Evolutionary conservation across 2,329 filamentous ascomycete species (phyloP).

Genomic region (Fusarium nelsonii): DNA sequence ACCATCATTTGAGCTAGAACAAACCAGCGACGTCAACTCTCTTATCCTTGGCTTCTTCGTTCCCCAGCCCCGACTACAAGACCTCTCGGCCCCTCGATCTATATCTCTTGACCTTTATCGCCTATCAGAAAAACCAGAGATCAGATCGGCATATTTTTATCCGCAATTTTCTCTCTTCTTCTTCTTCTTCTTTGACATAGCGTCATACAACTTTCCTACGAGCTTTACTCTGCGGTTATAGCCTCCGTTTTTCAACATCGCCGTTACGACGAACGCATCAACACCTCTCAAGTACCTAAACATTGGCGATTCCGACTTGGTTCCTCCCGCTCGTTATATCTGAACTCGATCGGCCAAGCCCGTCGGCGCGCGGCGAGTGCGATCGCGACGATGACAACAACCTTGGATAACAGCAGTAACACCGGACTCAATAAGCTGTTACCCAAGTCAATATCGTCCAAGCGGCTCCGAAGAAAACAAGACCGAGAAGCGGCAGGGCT

Average conservation of each 20-base stretch:
- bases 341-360: background rate
- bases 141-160: background rate
- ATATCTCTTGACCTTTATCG: constrained; percentile 6
- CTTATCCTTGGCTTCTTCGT: constrained; percentile 30
- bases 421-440: constrained; percentile 65
- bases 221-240: constrained; percentile 13
- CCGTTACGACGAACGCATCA: constrained; percentile 27
- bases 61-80: constrained; percentile 20
- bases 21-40: constrained; percentile 45
- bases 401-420: constrained; percentile 45
- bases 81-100: constrained; percentile 11
- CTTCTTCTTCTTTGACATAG: background rate
- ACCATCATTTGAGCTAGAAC: constrained; percentile 32
- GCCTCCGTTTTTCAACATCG: constrained; percentile 12
- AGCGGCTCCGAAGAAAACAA: constrained; percentile 63
- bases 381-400: constrained; percentile 22
- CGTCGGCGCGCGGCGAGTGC: constrained; percentile 5
- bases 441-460: constrained; percentile 63
- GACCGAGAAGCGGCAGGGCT: constrained; percentile 54
- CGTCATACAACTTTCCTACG: constrained; percentile 13
- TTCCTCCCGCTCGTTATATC: constrained; percentile 2
- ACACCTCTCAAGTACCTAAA: constrained; percentile 20
- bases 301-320: constrained; percentile 14
- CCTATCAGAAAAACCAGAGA: background rate
- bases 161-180: background rate